These are phyloP conservation scores for Microbotryomycetes sp. DNA, from an alignment of 1,284 basidiomycete species.

Conservation along the genomic window DNA sequence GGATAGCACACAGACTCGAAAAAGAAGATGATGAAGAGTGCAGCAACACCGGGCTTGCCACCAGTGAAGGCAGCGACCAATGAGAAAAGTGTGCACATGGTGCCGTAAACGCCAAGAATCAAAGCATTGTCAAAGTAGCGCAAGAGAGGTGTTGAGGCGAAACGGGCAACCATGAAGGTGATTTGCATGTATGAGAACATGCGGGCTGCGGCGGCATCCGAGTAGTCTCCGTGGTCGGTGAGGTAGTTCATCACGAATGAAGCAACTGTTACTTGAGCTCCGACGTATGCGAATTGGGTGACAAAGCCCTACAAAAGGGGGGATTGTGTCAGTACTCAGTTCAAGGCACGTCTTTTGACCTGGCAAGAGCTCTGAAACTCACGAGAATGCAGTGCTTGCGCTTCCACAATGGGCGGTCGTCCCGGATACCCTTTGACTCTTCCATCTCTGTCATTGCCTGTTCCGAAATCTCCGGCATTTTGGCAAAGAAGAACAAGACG, in stretches of 20 bases:
- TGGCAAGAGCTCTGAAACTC: conserved; percentile 64
- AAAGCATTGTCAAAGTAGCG: conserved; percentile 58
- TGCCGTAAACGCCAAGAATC: conserved; percentile 54
- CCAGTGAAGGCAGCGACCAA: conserved; percentile 53
- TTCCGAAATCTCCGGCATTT: conserved; percentile 68
- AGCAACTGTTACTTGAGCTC: conserved; percentile 66
- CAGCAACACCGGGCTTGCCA: conserved; percentile 56
- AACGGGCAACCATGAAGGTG: conserved; percentile 57
- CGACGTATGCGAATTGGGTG: conserved; percentile 44
- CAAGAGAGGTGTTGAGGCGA: conserved; percentile 58
- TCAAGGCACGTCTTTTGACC: conserved; percentile 58
- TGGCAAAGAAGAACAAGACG: conserved; percentile 63
- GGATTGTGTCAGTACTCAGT: conserved; percentile 43
- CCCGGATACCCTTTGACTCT: conserved; percentile 47
- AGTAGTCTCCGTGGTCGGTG: conserved; percentile 58
- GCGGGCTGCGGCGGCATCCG: conserved; percentile 52
- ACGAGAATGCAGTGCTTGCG: conserved; percentile 65
- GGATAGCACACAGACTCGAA: conserved; percentile 4
- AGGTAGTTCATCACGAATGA: conserved; percentile 64
- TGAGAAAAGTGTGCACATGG: conserved; percentile 53
- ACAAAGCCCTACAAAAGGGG: conserved; percentile 18
- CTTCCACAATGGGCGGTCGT: conserved; percentile 59
- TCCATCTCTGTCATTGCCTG: conserved; percentile 36
- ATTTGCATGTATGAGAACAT: conserved; percentile 66
- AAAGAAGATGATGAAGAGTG: conserved; percentile 65